Evolutionary conservation across 495 filamentous ascomycete genomes (phyloP).

Genomic region (Neurospora pannonica): DNA sequence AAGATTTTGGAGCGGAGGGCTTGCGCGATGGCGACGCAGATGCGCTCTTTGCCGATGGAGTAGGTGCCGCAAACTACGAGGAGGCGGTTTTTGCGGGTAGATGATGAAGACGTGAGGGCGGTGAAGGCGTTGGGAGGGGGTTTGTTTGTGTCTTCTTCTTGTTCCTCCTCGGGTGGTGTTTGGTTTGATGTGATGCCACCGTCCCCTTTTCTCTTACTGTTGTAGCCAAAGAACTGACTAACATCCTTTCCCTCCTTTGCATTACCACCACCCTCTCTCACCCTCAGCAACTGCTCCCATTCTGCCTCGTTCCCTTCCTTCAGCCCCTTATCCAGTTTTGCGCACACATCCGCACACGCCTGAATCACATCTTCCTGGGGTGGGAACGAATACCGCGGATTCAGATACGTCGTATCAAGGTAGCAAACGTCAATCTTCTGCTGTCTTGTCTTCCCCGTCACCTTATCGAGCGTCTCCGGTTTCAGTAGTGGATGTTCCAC

Average conservation of each 20-base stretch:
- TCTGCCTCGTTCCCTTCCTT: constrained; percentile 18
- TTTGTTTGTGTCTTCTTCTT: not conserved
- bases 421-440: constrained; percentile 93
- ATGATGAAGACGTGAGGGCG: constrained; percentile 5
- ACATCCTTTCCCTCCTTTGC: constrained; percentile 22
- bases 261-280: constrained; percentile 9
- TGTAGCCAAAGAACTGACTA: constrained; percentile 33
- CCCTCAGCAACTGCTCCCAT: constrained; percentile 22
- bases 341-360: constrained; percentile 86
- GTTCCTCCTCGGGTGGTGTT: not conserved
- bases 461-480: constrained; percentile 58
- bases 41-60: constrained; percentile 93
- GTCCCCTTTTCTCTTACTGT: constrained; percentile 7
- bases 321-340: constrained; percentile 36
- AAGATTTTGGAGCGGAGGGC: constrained; percentile 88
- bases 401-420: constrained; percentile 93
- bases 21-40: constrained; percentile 83
- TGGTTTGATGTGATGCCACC: constrained; percentile 2
- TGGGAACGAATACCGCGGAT: constrained; percentile 91
- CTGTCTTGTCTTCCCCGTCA: constrained; percentile 59
- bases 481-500: constrained; percentile 71
- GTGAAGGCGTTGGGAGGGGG: constrained; percentile 15
- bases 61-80: constrained; percentile 95
- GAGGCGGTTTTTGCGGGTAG: constrained; percentile 39
- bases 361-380: constrained; percentile 75